Evolutionary conservation across 2,329 filamentous ascomycete genomes (phyloP), one percentile per base, ranked within the genome.

Genomic region (Macrophomina phaseolina): DNA sequence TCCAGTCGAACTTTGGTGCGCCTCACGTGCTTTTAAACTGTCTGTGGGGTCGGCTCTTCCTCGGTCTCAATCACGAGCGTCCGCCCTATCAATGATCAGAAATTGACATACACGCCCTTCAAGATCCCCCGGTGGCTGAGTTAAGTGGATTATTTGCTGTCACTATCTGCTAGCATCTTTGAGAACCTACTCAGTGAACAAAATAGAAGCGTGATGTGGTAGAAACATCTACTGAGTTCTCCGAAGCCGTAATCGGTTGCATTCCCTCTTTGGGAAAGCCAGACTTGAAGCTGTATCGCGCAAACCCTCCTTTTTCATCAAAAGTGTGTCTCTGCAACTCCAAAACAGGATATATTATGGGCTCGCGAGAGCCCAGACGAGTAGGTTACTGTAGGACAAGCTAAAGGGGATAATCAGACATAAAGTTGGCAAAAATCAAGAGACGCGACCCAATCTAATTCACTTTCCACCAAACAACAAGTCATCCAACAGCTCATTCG

Each of bases 401-500:
- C 3, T n/a, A 45, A 5, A 14, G 42, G 42, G 12, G 16, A n/a
- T n/a, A 45, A 14, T 1, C 42, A 14, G 16, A 16, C 5, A 45
- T 14, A 45, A 9, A 5, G 42, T 14, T 5, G 2, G 42, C 42
- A 45, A 45, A 14, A 45, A 49, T 38, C 36, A 38, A 38, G 36
- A 38, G 11, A 7, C 23, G 28, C 8, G 2, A 23, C 46, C 8
- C 4, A 28, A 49, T 18, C 1, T 6, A 49, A 49, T 12, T 34
- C 49, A 36, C 49, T 36, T 58, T 11, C 30, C 53, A 28, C 36
- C 69, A 60, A 70, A 73, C 18, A 74, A 63, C 42, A 74, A 52
- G 52, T 73, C 68, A 62, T 82, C 80, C 71, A 80, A 76, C 61
- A 81, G 65, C 51, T 79, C 73, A 65, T 81, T 81, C n/a, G 80